These are phyloP conservation scores for Coemansia sp. DNA, from an alignment of 192 early-diverging fungal species.

Conservation along the genomic window DNA sequence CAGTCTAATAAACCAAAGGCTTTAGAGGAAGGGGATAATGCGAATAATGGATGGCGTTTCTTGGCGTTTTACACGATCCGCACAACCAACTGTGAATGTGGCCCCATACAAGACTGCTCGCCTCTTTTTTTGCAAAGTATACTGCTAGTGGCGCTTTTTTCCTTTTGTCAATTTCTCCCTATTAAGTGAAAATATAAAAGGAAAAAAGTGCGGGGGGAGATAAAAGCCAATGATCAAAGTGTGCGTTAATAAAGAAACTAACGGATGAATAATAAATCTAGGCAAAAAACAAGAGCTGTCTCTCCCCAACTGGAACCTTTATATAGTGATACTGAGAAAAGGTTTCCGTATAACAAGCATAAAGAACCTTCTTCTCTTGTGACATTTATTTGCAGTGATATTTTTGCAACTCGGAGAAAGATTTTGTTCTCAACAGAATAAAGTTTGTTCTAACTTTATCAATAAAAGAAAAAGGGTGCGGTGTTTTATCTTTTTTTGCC, in stretches of 20 bases:
- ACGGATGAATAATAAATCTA: background rate
- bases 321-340: too few species aligned
- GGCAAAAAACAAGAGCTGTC: too few species aligned
- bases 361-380: background rate
- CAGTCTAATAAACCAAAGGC: too few species aligned
- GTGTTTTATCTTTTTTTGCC: too few species aligned
- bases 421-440: background rate
- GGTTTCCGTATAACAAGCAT: background rate
- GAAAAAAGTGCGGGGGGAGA: background rate
- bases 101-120: background rate
- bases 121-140: too few species aligned
- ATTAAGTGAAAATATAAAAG: background rate
- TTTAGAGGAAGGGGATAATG: too few species aligned
- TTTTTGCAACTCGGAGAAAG: slow-evolving; percentile 4
- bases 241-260: too few species aligned
- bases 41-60: slow-evolving; percentile 6
- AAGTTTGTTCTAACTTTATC: background rate
- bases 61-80: background rate
- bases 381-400: background rate
- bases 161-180: background rate
- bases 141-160: background rate
- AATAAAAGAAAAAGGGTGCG: too few species aligned
- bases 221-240: too few species aligned
- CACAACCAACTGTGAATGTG: background rate
- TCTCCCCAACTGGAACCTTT: too few species aligned